Base-by-base conservation (phyloP, 495 filamentous ascomycete genomes). In the Aspergillus panamensis region DNA sequence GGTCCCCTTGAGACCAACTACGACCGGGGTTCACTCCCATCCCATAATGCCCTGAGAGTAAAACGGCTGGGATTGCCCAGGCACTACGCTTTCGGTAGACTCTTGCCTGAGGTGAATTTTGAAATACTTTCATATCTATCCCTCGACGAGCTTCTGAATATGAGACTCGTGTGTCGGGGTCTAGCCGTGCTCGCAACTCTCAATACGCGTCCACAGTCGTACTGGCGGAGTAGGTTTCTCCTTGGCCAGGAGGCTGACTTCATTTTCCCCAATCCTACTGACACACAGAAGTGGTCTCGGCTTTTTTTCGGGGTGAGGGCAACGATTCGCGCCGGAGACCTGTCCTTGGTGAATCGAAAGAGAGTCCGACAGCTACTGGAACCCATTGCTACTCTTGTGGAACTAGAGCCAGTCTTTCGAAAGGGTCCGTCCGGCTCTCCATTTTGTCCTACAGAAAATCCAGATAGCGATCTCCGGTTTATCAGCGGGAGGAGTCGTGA, bases 321-420 rank as follows among this genome's bases (percentile, higher is more conserved):
- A 47, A 51, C 10, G 7, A 0, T 58, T 5, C 25, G 1, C 13
- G 25, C 25, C 30, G 29, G 10, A 49, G 6, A 8, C 14, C 40
- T 52, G 6, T 40, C 54, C 2, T 33, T 64, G 20, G n/a, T 58
- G 19, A 64, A 61, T 32, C 20, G 62, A 45, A 61, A 39, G 44
- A 58, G 62, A 48, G 53, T 58, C 20, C 54, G 54, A 1, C 85
- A 88, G 64, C 80, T 92, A 7, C 77, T 93, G 7, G 87, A 91
- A 62, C 89, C 89, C 0, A 84, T 91, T 51, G 87, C 87, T 19
- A 33, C 40, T 35, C 53, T 61, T 43, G 58, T 64, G 16, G 45
- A 58, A 6, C 39, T 12, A 31, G 37, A 48, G 10, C 0, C 37
- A 29, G 31, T 45, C 9, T 47, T 43, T 10, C 32, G 25, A 29